phyloP scores from a whole-genome alignment of 352 stramenopile genomes.

The Phytophthora rubi region DNA sequence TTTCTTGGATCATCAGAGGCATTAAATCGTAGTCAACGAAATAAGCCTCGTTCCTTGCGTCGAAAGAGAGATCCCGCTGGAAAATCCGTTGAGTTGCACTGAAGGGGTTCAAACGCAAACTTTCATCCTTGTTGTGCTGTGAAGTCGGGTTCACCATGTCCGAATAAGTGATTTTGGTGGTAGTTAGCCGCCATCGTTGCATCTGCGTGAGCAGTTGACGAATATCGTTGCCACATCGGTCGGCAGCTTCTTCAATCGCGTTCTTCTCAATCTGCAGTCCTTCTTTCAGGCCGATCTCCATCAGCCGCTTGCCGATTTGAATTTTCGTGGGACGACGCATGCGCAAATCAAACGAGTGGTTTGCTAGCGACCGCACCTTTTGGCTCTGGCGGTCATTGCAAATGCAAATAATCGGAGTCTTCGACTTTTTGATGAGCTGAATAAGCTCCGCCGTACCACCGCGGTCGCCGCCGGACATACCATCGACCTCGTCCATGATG shows the following conservation, averaged over 20 bases:
- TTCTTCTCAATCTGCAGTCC: constrained; percentile 95
- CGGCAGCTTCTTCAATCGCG: constrained; percentile 95
- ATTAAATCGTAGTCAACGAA: constrained; percentile 99
- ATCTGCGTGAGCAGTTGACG: constrained; percentile 97
- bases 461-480: constrained; percentile 97
- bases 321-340: constrained; percentile 95
- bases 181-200: constrained; percentile 95
- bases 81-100: constrained; percentile 95
- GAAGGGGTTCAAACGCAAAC: constrained; percentile 95
- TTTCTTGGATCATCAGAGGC: constrained; percentile 96
- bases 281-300: constrained; percentile 92
- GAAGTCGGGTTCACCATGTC: constrained; percentile 83
- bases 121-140: constrained; percentile 93
- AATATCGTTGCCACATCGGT: constrained; percentile 98
- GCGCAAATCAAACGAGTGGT: constrained; percentile 97
- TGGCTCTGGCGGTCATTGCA: constrained; percentile 98
- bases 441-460: constrained; percentile 98
- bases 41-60: constrained; percentile 95
- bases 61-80: constrained; percentile 78
- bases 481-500: constrained; percentile 99
- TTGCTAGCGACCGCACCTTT: constrained; percentile 95
- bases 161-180: constrained; percentile 83
- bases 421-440: constrained; percentile 98
- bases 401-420: constrained; percentile 99
- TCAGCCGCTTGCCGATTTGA: constrained; percentile 92